Base-by-base conservation (phyloP, 2,329 filamentous ascomycete genomes). In the Colletotrichum filicis region DNA sequence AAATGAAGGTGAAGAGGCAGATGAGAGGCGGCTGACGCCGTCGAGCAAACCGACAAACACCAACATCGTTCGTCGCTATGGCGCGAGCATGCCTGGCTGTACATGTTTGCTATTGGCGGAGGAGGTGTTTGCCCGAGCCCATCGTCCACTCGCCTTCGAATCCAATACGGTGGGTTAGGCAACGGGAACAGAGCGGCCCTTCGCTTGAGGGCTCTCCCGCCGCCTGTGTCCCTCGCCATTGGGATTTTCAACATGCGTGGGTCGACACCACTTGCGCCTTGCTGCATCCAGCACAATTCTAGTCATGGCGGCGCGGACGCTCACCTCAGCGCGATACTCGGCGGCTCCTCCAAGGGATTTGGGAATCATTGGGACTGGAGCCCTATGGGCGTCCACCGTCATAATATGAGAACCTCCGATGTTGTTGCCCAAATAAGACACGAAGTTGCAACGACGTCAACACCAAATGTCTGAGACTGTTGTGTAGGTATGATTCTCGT, bases 241-340 rank as follows among this genome's bases (percentile, higher is more conserved):
- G 53, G 60, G 22, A 58, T 59, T 59, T 52, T 28, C 42, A 37
- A 53, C 37, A 28, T 32, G 46, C 6, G 30, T 46, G 30, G 55
- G 32, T 67, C 35, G 56, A 24, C 67, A 66, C 46, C 55, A 26
- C 5, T 22, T 30, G 28, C 30, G 37, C 67, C 30, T 66, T 58
- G 61, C 53, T 66, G 62, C n/a, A 49, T 46, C 26, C 19, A 55
- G 56, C 46, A 22, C 32, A 28, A 59, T 16, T 46, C 61, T 70
- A 24, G 58, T 61, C 55, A 56, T 42, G 30, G 11, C 30, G n/a
- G 67, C 28, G 67, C 28, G 42, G 53, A 70, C 28, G 68, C 62
- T 71, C 68, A 71, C 62, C 64, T 67, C 68, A 71, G 68, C 68
- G 46, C 49, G 42, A 55, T 12, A 22, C 55, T 46, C 55, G 49